Evolutionary conservation across 208 protist species (phyloP).

Genomic region (Trypanosoma rangeli): DNA sequence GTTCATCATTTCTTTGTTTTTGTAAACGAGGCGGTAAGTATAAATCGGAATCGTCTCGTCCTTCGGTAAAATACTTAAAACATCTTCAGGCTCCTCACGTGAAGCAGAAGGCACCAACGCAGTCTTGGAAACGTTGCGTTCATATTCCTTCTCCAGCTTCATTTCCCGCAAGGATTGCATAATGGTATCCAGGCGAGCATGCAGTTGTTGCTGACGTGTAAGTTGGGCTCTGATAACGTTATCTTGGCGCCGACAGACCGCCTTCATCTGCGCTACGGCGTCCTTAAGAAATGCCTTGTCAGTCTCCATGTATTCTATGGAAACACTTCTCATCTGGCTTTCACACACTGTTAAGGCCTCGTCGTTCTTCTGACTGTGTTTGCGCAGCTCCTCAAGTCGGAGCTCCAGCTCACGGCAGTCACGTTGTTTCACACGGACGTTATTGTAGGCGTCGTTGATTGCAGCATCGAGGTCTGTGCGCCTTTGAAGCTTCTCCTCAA

Average conservation of each 20-base stretch:
- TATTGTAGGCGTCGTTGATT: constrained; percentile 69
- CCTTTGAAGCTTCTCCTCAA: constrained; percentile 42
- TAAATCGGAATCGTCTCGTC: constrained; percentile 81
- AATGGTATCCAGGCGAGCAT: constrained; percentile 71
- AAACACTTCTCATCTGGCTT: constrained; percentile 33
- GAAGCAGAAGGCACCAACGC: constrained; percentile 69
- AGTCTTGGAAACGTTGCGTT: constrained; percentile 68
- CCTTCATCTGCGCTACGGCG: constrained; percentile 64
- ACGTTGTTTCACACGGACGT: constrained; percentile 67
- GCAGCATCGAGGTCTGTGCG: constrained; percentile 46
- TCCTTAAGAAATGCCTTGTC: constrained; percentile 78
- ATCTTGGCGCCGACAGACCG: constrained; percentile 70
- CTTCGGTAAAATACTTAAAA: constrained; percentile 73
- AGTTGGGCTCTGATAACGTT: constrained; percentile 80
- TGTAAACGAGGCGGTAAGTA: constrained; percentile 83
- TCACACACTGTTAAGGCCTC: constrained; percentile 46
- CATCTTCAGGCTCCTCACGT: constrained; percentile 76
- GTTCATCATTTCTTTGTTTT: constrained; percentile 86
- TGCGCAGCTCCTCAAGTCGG: constrained; percentile 53
- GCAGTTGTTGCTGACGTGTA: constrained; percentile 79
- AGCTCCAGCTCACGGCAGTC: constrained; percentile 67
- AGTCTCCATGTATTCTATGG: constrained; percentile 62
- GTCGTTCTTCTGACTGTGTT: constrained; percentile 43
- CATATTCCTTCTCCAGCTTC: constrained; percentile 77
- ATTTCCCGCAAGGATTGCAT: constrained; percentile 78